Evolutionary conservation across 805 yeast species (phyloP).

Genomic region (Zygoascus bituminiphila): DNA sequence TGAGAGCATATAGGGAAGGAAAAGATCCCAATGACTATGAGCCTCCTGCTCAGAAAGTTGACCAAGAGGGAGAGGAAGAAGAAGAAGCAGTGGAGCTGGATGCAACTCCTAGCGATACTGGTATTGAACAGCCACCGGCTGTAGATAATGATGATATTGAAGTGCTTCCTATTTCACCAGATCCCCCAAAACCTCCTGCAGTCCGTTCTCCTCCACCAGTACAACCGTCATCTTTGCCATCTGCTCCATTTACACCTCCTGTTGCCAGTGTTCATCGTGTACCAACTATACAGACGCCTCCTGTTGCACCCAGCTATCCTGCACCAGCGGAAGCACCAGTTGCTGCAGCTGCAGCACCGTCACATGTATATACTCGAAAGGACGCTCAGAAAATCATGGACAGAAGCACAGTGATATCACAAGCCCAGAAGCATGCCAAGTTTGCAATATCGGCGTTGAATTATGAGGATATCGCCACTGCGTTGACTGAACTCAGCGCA

Average conservation of each 20-base stretch:
- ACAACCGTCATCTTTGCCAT: conserved; percentile 8
- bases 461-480: conserved; percentile 62
- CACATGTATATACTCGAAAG: conserved; percentile 13
- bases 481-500: conserved; percentile 43
- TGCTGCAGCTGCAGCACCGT: conserved; percentile 9
- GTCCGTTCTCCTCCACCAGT: neutral
- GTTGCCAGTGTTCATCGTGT: conserved; percentile 10
- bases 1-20: conserved; percentile 40
- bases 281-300: neutral
- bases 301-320: conserved; percentile 8
- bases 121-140: neutral
- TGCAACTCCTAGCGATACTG: conserved; percentile 1
- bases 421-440: conserved; percentile 56
- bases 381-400: conserved; percentile 25
- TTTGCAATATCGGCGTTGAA: conserved; percentile 68
- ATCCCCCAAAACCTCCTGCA: conserved; percentile 8
- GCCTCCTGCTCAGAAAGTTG: conserved; percentile 31
- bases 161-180: neutral
- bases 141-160: neutral
- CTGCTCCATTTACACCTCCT: conserved; percentile 2
- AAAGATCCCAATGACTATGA: conserved; percentile 52
- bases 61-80: conserved; percentile 11
- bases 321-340: conserved; percentile 10
- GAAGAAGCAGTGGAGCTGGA: conserved; percentile 7
- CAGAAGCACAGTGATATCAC: conserved; percentile 30